A percentile compares a stretch with the other conserved stretches of the same genome.
Evolutionary conservation across 139 green algal genomes (phyloP).

Genomic region (Dunaliella sp.): DNA sequence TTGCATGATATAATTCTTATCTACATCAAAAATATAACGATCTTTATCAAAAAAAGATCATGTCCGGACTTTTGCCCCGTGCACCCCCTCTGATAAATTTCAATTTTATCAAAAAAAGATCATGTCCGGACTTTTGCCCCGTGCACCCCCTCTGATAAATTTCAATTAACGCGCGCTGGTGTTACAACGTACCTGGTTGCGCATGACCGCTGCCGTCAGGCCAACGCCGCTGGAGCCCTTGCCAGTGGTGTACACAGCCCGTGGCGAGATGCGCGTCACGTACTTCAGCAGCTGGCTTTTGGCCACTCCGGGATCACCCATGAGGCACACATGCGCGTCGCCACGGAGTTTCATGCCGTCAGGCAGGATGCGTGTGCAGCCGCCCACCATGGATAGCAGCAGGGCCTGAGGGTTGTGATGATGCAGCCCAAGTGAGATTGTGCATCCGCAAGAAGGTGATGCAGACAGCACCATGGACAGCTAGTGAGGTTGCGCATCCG

Average conservation of each 20-base stretch:
- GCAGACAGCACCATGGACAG: neutral
- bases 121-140: no score
- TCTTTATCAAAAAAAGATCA: neutral
- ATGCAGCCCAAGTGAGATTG: neutral
- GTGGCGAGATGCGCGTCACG: constrained; percentile 77
- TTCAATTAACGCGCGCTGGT: no score
- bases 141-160: no score
- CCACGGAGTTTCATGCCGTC: constrained; percentile 97
- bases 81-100: no score
- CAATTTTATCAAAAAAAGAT: no score
- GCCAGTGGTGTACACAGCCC: constrained; percentile 97
- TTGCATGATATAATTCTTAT: neutral
- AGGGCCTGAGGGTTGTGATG: constrained; percentile 79
- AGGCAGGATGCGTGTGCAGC: constrained; percentile 61
- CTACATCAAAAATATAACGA: neutral
- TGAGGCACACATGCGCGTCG: constrained; percentile 97
- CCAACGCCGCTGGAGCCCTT: constrained; percentile 93
- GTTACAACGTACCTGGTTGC: constrained; percentile 83
- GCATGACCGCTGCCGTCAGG: constrained; percentile 89
- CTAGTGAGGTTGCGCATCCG: neutral
- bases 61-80: no score
- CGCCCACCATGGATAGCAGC: constrained; percentile 95
- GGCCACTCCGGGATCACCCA: constrained; percentile 98
- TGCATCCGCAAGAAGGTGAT: neutral
- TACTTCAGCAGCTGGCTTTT: constrained; percentile 95